Conservation (phyloP, 139 green algal species). For the Chlorella sp. region DNA sequence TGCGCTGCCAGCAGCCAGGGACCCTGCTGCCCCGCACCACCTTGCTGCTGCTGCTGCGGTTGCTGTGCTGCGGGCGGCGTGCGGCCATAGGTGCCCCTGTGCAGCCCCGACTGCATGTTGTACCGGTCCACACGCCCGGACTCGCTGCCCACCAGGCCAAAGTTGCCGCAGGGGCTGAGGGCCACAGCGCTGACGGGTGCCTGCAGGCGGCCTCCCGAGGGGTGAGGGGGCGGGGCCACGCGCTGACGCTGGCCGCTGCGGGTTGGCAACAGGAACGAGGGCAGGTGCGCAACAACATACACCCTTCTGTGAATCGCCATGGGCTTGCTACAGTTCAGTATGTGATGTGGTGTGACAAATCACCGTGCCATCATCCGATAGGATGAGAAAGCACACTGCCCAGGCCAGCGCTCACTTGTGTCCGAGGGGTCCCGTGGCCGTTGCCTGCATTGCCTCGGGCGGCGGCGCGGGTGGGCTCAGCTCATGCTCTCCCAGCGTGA, state of each 20-base stretch:
- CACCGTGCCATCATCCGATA: too few species aligned
- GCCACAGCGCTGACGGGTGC: conserved; percentile 58
- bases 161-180: conserved; percentile 91
- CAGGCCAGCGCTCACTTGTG: too few species aligned
- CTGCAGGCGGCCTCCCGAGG: background rate
- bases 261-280: background rate
- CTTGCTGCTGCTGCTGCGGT: background rate
- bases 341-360: too few species aligned
- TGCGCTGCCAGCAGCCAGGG: conserved; percentile 48
- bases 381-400: too few species aligned
- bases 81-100: conserved; percentile 47
- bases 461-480: conserved; percentile 43
- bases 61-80: background rate
- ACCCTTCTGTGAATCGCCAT: background rate
- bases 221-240: background rate
- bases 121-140: conserved; percentile 82
- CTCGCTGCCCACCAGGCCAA: conserved; percentile 78
- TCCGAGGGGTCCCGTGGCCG: too few species aligned
- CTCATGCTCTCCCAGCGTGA: conserved; percentile 61
- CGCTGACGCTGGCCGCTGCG: background rate
- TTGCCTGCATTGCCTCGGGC: too few species aligned
- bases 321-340: too few species aligned
- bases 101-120: conserved; percentile 92
- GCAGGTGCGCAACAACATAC: background rate
- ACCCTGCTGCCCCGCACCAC: background rate